Conservation (phyloP, 1,139 yeast genomes). For the Blastobotrys arbuscula region DNA sequence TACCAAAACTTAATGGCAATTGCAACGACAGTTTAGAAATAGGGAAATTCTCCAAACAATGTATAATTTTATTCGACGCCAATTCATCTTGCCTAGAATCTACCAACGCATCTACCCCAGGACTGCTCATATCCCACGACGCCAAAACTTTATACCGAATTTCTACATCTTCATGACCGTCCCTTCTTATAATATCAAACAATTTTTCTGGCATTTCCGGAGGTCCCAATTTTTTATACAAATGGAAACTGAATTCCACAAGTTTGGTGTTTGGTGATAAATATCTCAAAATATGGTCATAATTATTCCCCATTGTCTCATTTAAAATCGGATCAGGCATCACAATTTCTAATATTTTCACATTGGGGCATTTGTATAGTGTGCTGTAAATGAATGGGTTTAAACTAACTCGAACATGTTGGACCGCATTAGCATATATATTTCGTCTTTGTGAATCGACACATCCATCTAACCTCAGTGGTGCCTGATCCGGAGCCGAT, state of each 20-base stretch:
- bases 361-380: not conserved
- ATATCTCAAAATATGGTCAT: not conserved
- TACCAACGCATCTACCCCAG: not conserved
- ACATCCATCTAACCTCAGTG: not conserved
- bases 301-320: not conserved
- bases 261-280: not conserved
- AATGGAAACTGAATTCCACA: not conserved
- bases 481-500: not conserved
- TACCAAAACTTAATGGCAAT: not conserved
- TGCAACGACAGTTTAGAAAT: not conserved
- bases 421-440: not conserved
- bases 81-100: not conserved
- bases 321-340: not conserved
- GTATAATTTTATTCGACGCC: not conserved
- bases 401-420: not conserved
- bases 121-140: not conserved
- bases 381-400: not conserved
- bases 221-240: not conserved
- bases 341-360: not conserved
- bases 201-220: not conserved
- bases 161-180: not conserved
- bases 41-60: not conserved
- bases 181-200: not conserved
- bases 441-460: not conserved
- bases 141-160: not conserved